Base-by-base conservation (phyloP, 192 early-diverging fungal species). In the Linnemannia schmuckeri region DNA sequence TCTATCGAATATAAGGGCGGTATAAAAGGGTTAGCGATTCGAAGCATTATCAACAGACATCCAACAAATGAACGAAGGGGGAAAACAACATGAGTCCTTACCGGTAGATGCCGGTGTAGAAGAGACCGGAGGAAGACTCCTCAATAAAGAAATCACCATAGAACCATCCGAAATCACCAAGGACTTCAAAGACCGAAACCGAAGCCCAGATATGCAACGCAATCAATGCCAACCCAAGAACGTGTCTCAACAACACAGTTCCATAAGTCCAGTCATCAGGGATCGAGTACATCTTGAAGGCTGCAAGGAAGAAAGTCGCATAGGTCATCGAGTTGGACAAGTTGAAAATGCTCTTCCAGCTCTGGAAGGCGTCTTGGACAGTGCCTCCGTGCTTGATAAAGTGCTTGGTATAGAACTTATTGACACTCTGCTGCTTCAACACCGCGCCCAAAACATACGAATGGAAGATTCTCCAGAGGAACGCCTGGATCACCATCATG, bases 151-250 rank as follows among this genome's bases (percentile, higher is more conserved):
- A 98, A 82, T 99, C 98, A 68, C 97, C 97, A 85, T 99, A 98
- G 90, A 99, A 99, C 97, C 97, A 99, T 6, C 98, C 98, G 90
- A 96, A 97, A 80, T 98, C 96, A 70, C 98, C 97, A 74, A 98
- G 91, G 8, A 94, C 97, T 87, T 98, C 96, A 90, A 96, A 97
- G 61, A 98, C 95, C 10, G 97, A 97, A 37, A 95, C 89, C 13
- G 98, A 94, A 44, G 96, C 97, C 96, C 97, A 98, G 55, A 97
- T 88, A 79, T 99, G 98, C 70, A 99, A 90, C 8, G 92, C 89
- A 73, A 99, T 96, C 63, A 98, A 91, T 17, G 96, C 93, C 13
- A 93, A 74, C 27, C 96, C 96, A 15, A 98, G 88, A 6, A 95
- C 97, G 78, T 97, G 97, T 52, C 95, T 92, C 66, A 99, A 90